These are phyloP conservation scores for Castanospermum australe DNA, from an alignment of 306 rosid species.

Conservation along the genomic window DNA sequence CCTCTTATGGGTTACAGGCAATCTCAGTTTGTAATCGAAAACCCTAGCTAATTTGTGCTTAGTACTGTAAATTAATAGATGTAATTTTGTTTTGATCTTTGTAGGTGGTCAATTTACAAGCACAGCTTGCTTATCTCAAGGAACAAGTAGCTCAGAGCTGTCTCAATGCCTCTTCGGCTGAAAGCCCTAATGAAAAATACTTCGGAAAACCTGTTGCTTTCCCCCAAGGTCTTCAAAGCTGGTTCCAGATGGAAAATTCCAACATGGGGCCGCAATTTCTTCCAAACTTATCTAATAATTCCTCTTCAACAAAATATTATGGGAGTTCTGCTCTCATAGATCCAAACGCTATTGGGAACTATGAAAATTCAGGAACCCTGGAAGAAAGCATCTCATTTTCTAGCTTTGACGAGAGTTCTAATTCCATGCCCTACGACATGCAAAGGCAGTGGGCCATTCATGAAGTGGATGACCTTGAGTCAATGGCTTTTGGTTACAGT, in stretches of 20 bases:
- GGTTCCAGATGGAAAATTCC: slow-evolving; percentile 55
- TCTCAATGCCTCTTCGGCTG: slow-evolving; percentile 40
- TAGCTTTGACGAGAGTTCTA: slow-evolving; percentile 66
- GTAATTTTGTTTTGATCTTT: not conserved
- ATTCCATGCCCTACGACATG: slow-evolving; percentile 57
- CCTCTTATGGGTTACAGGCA: not conserved
- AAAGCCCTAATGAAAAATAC: slow-evolving; percentile 65
- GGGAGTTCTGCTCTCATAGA: slow-evolving; percentile 38
- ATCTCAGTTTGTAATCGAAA: slow-evolving; percentile 5
- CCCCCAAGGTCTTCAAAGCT: slow-evolving; percentile 49
- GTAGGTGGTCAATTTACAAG: slow-evolving; percentile 88
- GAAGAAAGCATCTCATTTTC: slow-evolving; percentile 66
- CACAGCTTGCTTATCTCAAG: slow-evolving; percentile 75
- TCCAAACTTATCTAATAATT: slow-evolving; percentile 30
- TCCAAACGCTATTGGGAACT: slow-evolving; percentile 51
- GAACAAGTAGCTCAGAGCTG: slow-evolving; percentile 70
- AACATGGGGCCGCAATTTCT: slow-evolving; percentile 40
- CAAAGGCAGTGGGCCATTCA: slow-evolving; percentile 60
- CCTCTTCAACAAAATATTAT: slow-evolving; percentile 36
- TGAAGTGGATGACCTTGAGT: slow-evolving; percentile 58
- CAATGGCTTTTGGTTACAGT: slow-evolving; percentile 52
- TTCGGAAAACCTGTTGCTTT: slow-evolving; percentile 40
- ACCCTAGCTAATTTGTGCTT: slow-evolving; percentile 34
- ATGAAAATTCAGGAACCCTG: slow-evolving; percentile 40
- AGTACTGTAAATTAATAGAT: not conserved